Base-by-base conservation (phyloP, 2,329 filamentous ascomycete genomes). In the Claviceps paspali region DNA sequence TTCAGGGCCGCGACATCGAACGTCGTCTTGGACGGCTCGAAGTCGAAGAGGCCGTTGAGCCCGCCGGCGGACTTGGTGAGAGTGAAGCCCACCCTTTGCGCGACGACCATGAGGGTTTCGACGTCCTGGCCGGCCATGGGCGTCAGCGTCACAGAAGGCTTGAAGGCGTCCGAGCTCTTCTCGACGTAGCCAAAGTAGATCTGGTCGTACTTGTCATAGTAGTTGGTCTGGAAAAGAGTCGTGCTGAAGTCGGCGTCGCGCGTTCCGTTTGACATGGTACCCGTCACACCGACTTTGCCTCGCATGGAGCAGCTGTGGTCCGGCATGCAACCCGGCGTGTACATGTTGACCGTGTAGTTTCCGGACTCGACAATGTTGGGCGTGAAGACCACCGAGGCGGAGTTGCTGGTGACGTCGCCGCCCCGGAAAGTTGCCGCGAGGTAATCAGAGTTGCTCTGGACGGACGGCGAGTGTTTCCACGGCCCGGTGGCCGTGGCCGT, bases 151-250 rank as follows among this genome's bases (percentile, higher is more conserved):
- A 98, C 76, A 4, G 73, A 74, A 11, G 88, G 85, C 29, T 77
- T 77, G 65, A 95, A 95, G 15, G 70, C 71, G 43, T 63, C 64
- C 8, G 73, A 79, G 37, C 72, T 76, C 38, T 78, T 77, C 52
- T 96, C 85, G 38, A 98, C 76, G 46, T 76, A 76, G 33, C 87
- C 91, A 46, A 79, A 81, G 59, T 86, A 94, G 41, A 98, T 77
- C 47, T 83, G 78, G 53, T 98, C 91, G 52, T 93, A 96, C 59
- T 98, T 98, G 64, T 96, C 88, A 55, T 79, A 92, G 54, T 92
- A 73, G 60, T 98, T 98, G 14, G 87, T 94, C 58, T 98, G 91
- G 53, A 73, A 92, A 6, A 95, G 62, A 1, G 72, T 68, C 1
- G 67, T 73, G 21, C 73, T 68, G 40, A 77, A 66, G 5, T 71